These are phyloP conservation scores for Penicillium sp. DNA, from an alignment of 2,329 filamentous ascomycete species.

Conservation along the genomic window DNA sequence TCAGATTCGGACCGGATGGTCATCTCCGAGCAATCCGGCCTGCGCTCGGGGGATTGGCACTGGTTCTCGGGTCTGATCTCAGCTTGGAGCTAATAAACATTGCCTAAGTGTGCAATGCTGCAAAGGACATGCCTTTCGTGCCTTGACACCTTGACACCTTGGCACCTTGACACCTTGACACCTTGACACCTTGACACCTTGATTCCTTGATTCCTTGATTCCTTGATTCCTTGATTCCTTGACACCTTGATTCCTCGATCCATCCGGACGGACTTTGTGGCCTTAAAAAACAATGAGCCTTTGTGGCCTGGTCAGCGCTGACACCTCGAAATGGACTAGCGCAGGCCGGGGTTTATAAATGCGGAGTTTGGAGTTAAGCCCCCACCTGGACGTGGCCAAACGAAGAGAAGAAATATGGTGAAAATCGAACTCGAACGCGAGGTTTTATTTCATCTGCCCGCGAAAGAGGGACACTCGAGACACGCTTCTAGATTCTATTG, in stretches of 20 bases:
- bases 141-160: background rate
- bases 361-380: conserved; percentile 12
- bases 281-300: background rate
- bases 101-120: background rate
- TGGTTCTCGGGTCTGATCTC: background rate
- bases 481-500: background rate
- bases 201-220: background rate
- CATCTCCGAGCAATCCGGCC: background rate
- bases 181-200: background rate
- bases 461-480: background rate
- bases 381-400: background rate
- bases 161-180: background rate
- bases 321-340: background rate
- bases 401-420: background rate
- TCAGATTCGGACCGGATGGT: conserved; percentile 2
- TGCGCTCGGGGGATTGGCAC: background rate
- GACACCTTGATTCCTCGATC: background rate
- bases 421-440: background rate
- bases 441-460: too few relatives aligned
- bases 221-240: background rate
- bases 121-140: background rate
- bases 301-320: background rate
- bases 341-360: background rate
- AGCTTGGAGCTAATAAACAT: background rate
- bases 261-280: background rate